Evolutionary conservation across 768 basidiomycete genomes (phyloP).

Genomic region (Daedaleopsis sinensis): DNA sequence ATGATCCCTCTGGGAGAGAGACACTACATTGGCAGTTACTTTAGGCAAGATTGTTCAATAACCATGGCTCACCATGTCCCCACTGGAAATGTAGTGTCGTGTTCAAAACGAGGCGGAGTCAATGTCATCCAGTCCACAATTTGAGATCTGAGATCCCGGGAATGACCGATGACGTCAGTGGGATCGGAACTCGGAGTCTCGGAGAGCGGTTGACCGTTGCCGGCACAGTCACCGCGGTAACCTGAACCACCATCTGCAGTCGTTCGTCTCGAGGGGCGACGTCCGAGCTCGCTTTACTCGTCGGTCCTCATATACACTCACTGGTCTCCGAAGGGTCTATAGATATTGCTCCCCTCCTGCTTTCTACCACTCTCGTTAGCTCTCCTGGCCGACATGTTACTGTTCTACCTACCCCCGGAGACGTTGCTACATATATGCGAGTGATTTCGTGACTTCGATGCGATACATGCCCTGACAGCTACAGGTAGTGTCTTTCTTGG

Average conservation of each 20-base stretch:
- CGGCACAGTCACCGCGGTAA: conserved; percentile 4
- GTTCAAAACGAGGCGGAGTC: too few species aligned
- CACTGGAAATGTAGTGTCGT: too few species aligned
- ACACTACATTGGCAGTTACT: too few species aligned
- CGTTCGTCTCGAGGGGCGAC: conserved; percentile 8
- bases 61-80: too few species aligned
- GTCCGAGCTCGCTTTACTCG: not conserved
- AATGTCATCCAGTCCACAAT: too few species aligned
- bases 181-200: conserved; percentile 2
- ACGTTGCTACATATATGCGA: conserved; percentile 60
- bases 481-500: conserved; percentile 64
- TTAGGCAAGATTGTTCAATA: too few species aligned
- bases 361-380: not conserved
- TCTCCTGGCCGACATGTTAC: not conserved
- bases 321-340: not conserved
- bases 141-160: too few species aligned
- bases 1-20: too few species aligned
- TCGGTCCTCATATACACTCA: not conserved
- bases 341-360: not conserved
- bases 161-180: not conserved
- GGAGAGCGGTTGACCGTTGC: not conserved
- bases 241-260: not conserved
- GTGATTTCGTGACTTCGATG: conserved; percentile 22
- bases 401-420: conserved; percentile 54
- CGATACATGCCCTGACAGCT: not conserved